Evolutionary conservation across 1,284 basidiomycete genomes (phyloP).

Genomic region (Farysia itapuensis): DNA sequence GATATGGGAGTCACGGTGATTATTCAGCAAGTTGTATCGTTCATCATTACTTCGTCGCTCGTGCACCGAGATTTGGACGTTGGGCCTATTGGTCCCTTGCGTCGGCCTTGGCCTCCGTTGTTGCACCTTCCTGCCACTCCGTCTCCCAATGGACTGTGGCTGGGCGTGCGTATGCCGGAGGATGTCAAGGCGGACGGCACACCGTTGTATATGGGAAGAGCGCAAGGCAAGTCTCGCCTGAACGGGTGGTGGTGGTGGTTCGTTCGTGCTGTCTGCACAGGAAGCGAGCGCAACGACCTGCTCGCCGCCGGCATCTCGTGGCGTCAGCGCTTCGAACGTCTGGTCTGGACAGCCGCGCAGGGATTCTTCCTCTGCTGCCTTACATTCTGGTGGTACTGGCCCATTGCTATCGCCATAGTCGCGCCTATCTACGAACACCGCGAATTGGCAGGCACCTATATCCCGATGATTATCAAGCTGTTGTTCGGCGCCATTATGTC

Average conservation of each 20-base stretch:
- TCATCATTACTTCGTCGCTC: conserved; percentile 50
- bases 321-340: conserved; percentile 40
- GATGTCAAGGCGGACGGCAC: conserved; percentile 27
- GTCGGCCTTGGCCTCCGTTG: conserved; percentile 52
- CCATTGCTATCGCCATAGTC: conserved; percentile 51
- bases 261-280: conserved; percentile 38
- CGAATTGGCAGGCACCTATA: conserved; percentile 56
- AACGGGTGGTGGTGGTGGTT: conserved; percentile 45
- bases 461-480: conserved; percentile 58
- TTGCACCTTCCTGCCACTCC: conserved; percentile 46
- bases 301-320: conserved; percentile 36
- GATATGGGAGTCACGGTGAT: conserved; percentile 58
- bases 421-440: conserved; percentile 54
- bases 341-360: conserved; percentile 51
- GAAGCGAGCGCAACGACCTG: conserved; percentile 48
- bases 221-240: conserved; percentile 8
- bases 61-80: conserved; percentile 45
- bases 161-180: conserved; percentile 27
- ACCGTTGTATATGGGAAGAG: conserved; percentile 38
- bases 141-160: conserved; percentile 25
- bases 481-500: conserved; percentile 52
- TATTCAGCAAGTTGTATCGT: conserved; percentile 52
- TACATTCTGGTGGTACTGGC: conserved; percentile 57
- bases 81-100: conserved; percentile 38
- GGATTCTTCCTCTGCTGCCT: conserved; percentile 46